Evolutionary conservation across 2,329 filamentous ascomycete species (phyloP).

Genomic region (Beauveria sp.): DNA sequence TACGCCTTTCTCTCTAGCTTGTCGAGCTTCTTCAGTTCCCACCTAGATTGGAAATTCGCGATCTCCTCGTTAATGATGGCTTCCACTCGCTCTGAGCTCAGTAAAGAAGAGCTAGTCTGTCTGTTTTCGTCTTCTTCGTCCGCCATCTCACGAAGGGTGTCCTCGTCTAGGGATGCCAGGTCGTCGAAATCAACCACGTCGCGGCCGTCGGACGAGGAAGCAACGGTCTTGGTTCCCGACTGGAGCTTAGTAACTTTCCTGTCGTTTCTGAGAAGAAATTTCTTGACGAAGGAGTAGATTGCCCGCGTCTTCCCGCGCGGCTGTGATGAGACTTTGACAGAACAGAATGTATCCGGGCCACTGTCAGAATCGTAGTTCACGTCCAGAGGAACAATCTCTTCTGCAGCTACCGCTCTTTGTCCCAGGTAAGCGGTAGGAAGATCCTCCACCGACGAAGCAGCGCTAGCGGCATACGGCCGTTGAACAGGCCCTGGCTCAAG

Average conservation of each 20-base stretch:
- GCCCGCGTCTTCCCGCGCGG: slow-evolving; percentile 38
- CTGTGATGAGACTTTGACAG: slow-evolving; percentile 14
- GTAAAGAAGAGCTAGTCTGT: background rate
- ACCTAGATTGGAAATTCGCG: slow-evolving; percentile 40
- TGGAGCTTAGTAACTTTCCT: slow-evolving; percentile 12
- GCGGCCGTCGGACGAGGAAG: slow-evolving; percentile 20
- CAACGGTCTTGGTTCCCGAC: background rate
- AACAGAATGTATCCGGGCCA: background rate
- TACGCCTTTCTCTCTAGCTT: slow-evolving; percentile 50
- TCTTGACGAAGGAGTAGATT: slow-evolving; percentile 33
- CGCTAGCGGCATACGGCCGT: background rate
- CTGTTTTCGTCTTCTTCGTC: slow-evolving; percentile 38
- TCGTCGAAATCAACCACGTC: slow-evolving; percentile 37
- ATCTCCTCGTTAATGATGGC: slow-evolving; percentile 48
- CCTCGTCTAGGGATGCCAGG: slow-evolving; percentile 37
- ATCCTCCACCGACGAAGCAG: slow-evolving; percentile 10
- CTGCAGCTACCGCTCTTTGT: slow-evolving; percentile 20
- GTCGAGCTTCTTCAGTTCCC: slow-evolving; percentile 52
- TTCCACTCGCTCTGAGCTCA: slow-evolving; percentile 29
- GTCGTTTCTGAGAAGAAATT: slow-evolving; percentile 28
- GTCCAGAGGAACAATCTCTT: slow-evolving; percentile 13
- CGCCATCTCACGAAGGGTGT: slow-evolving; percentile 55
- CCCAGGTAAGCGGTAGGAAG: slow-evolving; percentile 29
- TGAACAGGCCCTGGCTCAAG: background rate
- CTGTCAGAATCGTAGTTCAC: background rate